These are phyloP conservation scores for Cladosporium cucumerinum DNA, from an alignment of 2,329 filamentous ascomycete species.

Conservation along the genomic window DNA sequence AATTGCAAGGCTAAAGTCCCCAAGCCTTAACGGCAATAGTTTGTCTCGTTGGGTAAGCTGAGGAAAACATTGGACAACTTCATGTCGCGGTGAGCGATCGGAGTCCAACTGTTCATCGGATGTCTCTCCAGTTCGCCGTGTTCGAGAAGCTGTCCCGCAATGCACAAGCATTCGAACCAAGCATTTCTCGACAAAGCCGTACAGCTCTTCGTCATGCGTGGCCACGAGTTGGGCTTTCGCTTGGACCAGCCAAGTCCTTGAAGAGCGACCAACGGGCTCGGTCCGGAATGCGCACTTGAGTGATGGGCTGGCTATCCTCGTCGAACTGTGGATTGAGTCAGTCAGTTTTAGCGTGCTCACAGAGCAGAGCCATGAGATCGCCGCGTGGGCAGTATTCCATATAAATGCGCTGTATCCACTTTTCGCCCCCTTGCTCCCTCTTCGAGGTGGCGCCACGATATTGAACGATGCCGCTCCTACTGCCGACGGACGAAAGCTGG, in stretches of 20 bases:
- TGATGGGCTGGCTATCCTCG: not conserved
- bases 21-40: conserved; percentile 18
- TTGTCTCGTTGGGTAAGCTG: not conserved
- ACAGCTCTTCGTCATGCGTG: not conserved
- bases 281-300: not conserved
- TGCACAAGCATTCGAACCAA: conserved; percentile 18
- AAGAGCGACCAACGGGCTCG: not conserved
- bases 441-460: not conserved
- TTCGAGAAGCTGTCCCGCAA: conserved; percentile 19
- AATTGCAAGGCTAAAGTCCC: conserved; percentile 18
- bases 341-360: not conserved
- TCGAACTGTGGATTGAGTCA: not conserved
- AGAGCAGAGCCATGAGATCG: not conserved
- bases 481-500: not conserved
- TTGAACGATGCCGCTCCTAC: not conserved
- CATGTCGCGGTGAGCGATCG: conserved; percentile 21
- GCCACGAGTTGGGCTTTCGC: not conserved
- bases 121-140: conserved; percentile 5
- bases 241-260: not conserved
- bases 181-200: not conserved
- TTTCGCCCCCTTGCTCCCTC: too few species aligned
- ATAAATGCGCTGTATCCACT: not conserved
- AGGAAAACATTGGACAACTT: conserved; percentile 18
- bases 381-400: conserved; percentile 2
- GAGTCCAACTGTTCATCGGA: conserved; percentile 8